phyloP scores from a whole-genome alignment of 1,139 yeast genomes.

The Diutina catenulata region DNA sequence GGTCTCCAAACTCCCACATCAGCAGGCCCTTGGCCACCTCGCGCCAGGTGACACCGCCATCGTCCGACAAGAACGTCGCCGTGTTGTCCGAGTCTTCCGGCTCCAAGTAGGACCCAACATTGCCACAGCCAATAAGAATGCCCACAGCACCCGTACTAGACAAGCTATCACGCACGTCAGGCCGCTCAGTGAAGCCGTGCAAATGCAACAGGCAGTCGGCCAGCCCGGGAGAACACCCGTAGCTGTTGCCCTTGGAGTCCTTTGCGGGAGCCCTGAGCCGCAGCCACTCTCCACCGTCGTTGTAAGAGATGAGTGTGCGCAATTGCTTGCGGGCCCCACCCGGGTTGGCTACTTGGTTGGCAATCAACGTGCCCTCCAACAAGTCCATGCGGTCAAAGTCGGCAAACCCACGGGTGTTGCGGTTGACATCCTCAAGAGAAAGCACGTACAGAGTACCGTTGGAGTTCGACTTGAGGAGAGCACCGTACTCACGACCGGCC shows the following conservation, averaged over 20 bases:
- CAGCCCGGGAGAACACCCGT: conserved; percentile 33
- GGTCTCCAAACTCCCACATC: conserved; percentile 96
- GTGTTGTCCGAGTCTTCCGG: conserved; percentile 34
- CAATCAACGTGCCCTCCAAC: conserved; percentile 76
- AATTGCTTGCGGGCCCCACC: conserved; percentile 38
- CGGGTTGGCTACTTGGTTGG: conserved; percentile 55
- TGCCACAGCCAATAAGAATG: conserved; percentile 76
- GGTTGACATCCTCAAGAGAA: conserved; percentile 61
- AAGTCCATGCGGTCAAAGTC: conserved; percentile 83
- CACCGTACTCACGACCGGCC: conserved; percentile 53
- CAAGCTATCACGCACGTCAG: conserved; percentile 71
- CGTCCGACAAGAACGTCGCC: conserved; percentile 65
- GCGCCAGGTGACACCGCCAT: conserved; percentile 86
- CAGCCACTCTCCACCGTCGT: conserved; percentile 89
- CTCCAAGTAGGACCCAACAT: conserved; percentile 58
- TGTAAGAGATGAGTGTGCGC: conserved; percentile 67
- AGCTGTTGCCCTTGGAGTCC: conserved; percentile 52
- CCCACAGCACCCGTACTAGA: conserved; percentile 90
- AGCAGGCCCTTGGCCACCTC: conserved; percentile 62
- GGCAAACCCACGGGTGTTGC: conserved; percentile 63
- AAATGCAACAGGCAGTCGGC: conserved; percentile 66
- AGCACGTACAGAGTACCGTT: conserved; percentile 88
- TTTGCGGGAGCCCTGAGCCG: conserved; percentile 53
- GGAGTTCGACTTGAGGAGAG: conserved; percentile 83
- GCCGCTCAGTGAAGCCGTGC: conserved; percentile 86